Evolutionary conservation across 768 basidiomycete species (phyloP).

Genomic region (Xerocomellus amylosporus): DNA sequence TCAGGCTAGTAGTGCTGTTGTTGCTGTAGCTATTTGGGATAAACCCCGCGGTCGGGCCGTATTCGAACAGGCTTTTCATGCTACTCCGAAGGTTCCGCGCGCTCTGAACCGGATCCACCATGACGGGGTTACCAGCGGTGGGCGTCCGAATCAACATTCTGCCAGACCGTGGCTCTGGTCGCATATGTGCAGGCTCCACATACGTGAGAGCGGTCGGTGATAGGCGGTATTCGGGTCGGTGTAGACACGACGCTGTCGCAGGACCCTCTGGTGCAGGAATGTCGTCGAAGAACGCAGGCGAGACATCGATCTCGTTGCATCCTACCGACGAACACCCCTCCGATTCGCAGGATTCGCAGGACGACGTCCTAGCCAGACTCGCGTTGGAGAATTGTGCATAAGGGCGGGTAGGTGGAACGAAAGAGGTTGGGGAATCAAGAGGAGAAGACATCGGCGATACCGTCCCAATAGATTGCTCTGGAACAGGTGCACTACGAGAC

Average conservation of each 20-base stretch:
- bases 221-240: slow-evolving; percentile 28
- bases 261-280: slow-evolving; percentile 45
- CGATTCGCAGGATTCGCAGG: slow-evolving; percentile 22
- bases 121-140: neutral
- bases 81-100: slow-evolving; percentile 1
- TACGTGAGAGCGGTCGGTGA: slow-evolving; percentile 20
- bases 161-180: slow-evolving; percentile 1
- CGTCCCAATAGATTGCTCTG: neutral
- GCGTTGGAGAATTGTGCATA: slow-evolving; percentile 9
- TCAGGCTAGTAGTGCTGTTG: slow-evolving; percentile 7
- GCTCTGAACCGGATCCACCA: neutral
- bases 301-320: slow-evolving; percentile 34
- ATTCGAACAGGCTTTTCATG: slow-evolving; percentile 2
- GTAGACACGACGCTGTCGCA: slow-evolving; percentile 39
- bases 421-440: slow-evolving; percentile 15
- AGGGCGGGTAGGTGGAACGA: neutral
- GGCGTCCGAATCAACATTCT: neutral
- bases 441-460: neutral
- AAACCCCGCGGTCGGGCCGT: slow-evolving; percentile 31
- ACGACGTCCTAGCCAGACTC: slow-evolving; percentile 1
- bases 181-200: slow-evolving; percentile 17
- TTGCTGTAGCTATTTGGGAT: slow-evolving; percentile 19
- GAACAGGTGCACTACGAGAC: neutral
- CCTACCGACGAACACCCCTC: slow-evolving; percentile 13
- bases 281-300: slow-evolving; percentile 44